Conservation (phyloP, 129 eudicot species). For the Flaveria ramosissima region DNA sequence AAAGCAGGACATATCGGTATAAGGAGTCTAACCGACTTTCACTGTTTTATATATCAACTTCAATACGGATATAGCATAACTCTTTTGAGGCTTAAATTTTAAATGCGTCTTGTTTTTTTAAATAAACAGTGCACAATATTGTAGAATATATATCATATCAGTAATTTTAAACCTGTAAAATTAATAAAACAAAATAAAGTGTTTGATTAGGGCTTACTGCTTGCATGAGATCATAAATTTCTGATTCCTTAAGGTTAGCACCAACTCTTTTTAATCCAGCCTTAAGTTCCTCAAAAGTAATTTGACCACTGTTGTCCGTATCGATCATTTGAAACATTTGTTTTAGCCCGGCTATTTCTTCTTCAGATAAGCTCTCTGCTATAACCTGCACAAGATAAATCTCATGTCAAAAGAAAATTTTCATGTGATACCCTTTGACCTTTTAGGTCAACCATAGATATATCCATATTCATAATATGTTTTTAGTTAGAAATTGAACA, state of each 20-base stretch:
- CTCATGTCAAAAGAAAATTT: not conserved
- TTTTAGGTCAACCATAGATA: not conserved
- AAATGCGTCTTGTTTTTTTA: not conserved
- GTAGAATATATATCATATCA: not conserved
- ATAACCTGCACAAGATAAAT: conserved; percentile 44
- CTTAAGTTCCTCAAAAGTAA: conserved; percentile 79
- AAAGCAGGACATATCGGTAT: too few species aligned
- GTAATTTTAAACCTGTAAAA: not conserved
- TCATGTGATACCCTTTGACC: conserved; percentile 19
- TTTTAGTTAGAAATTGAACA: not conserved
- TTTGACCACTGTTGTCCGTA: conserved; percentile 75
- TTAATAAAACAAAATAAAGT: not conserved
- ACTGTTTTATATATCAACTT: not conserved
- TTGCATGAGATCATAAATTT: conserved; percentile 82
- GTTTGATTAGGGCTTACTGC: conserved; percentile 55
- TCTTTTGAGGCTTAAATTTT: not conserved
- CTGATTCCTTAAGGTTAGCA: conserved; percentile 75
- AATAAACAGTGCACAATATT: not conserved
- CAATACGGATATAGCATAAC: not conserved
- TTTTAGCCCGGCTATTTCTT: conserved; percentile 85
- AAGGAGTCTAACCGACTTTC: not conserved
- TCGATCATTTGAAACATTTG: conserved; percentile 82
- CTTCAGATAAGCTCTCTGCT: conserved; percentile 79
- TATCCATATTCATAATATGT: not conserved
- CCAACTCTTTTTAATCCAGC: conserved; percentile 71